Evolutionary conservation across 106 monocot species (phyloP).

Genomic region (Phalaenopsis equestris): DNA sequence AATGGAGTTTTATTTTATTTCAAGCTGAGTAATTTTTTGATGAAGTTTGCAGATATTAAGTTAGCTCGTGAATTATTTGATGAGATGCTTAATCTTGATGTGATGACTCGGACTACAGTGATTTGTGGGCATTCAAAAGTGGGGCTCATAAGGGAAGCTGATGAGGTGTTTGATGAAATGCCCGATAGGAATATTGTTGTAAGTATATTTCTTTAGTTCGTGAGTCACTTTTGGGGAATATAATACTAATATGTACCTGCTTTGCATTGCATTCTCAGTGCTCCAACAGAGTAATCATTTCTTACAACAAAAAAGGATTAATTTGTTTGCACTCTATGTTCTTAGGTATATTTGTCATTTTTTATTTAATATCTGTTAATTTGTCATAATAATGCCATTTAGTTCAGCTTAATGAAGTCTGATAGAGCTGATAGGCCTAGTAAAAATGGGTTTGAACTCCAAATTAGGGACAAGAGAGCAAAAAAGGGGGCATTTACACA

Average conservation of each 20-base stretch:
- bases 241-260: background rate
- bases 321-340: no score
- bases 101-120: constrained; percentile 35
- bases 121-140: constrained; percentile 24
- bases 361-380: no score
- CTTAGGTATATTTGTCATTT: no score
- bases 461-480: no score
- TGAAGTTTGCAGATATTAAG: constrained; percentile 34
- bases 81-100: constrained; percentile 28
- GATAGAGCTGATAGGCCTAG: no score
- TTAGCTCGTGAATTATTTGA: constrained; percentile 21
- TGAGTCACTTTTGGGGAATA: background rate
- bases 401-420: no score
- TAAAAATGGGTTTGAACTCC: no score
- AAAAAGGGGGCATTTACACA: no score
- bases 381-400: no score
- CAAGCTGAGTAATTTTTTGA: constrained; percentile 41
- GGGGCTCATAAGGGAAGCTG: constrained; percentile 10
- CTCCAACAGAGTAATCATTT: background rate
- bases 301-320: background rate
- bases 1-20: constrained; percentile 20
- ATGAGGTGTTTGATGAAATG: constrained; percentile 30
- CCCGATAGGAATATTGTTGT: constrained; percentile 24
- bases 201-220: background rate
- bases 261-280: background rate